Percentiles rank a stretch among this genome's conserved stretches.
Evolutionary conservation across 2,329 filamentous ascomycete genomes (phyloP).

Genomic region (Pezicula radicicola): DNA sequence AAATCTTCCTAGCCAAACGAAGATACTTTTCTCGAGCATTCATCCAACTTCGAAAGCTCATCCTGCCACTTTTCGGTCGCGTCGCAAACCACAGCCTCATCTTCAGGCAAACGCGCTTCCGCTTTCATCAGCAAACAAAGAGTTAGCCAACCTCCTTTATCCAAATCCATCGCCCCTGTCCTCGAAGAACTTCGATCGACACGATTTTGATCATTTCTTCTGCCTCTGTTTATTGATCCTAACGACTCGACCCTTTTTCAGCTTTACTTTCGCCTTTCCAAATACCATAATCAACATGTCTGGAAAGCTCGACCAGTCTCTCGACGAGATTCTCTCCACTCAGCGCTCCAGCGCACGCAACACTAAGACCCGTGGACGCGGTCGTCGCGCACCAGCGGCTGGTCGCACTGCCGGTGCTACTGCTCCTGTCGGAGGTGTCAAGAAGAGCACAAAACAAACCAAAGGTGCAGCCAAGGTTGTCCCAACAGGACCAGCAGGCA

Average conservation of each 20-base stretch:
- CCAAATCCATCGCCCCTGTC: constrained; percentile 15
- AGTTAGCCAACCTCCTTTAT: constrained; percentile 24
- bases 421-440: constrained; percentile 82
- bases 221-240: constrained; percentile 26
- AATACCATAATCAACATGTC: constrained; percentile 62
- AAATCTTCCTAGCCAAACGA: constrained; percentile 12
- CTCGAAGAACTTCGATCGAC: constrained; percentile 14
- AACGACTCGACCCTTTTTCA: constrained; percentile 22
- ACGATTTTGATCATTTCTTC: constrained; percentile 17
- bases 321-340: constrained; percentile 93
- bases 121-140: constrained; percentile 13
- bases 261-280: constrained; percentile 15
- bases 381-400: constrained; percentile 49
- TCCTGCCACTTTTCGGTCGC: constrained; percentile 22
- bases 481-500: constrained; percentile 60
- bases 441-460: constrained; percentile 63
- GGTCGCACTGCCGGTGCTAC: constrained; percentile 44
- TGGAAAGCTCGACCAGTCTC: constrained; percentile 93
- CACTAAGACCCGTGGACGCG: constrained; percentile 37
- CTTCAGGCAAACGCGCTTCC: constrained; percentile 14
- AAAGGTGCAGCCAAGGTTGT: constrained; percentile 60
- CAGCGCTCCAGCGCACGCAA: constrained; percentile 26
- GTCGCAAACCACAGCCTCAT: constrained; percentile 21
- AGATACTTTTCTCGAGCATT: constrained; percentile 9
- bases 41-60: constrained; percentile 24